These are phyloP conservation scores for Brassica juncea DNA, from an alignment of 345 rosid genomes.

Conservation along the genomic window DNA sequence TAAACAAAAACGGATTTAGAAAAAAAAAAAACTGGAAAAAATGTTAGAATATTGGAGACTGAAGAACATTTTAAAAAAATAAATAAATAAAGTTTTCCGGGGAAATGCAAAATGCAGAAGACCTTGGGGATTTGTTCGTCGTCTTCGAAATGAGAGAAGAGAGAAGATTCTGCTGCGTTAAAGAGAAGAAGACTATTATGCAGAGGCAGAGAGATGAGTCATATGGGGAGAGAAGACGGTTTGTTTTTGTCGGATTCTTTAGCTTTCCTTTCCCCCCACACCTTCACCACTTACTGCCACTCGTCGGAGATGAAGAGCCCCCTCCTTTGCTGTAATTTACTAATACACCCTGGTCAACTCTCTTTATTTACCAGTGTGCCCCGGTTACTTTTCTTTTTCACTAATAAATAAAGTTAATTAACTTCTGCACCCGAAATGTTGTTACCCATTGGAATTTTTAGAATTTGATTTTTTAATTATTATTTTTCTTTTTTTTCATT, in stretches of 20 bases:
- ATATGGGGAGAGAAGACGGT: constrained; percentile 35
- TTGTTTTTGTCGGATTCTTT: constrained; percentile 35
- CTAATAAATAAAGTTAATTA: neutral
- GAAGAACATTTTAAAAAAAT: constrained; percentile 17
- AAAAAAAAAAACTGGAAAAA: neutral
- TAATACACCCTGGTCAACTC: constrained; percentile 1
- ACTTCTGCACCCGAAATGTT: too few relatives aligned
- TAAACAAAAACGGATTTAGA: neutral
- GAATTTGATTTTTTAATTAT: too few relatives aligned
- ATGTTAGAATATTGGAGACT: constrained; percentile 30
- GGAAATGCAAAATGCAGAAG: constrained; percentile 28
- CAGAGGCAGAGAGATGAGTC: constrained; percentile 32
- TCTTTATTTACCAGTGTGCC: constrained; percentile 35
- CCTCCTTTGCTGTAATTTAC: constrained; percentile 20
- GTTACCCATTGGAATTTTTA: too few relatives aligned
- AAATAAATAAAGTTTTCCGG: constrained; percentile 41
- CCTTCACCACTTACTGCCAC: constrained; percentile 42
- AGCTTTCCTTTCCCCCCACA: constrained; percentile 21
- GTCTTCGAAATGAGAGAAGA: constrained; percentile 20
- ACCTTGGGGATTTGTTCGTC: constrained; percentile 39
- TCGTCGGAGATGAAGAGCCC: constrained; percentile 31
- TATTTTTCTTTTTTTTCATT: too few relatives aligned
- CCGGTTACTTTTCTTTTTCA: neutral
- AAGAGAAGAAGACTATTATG: constrained; percentile 15
- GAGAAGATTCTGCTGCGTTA: constrained; percentile 31